A percentile compares a stretch with the other conserved stretches of the same genome.
Evolutionary conservation across 441 rosid genomes (phyloP).

Genomic region (Eruca vesicaria): DNA sequence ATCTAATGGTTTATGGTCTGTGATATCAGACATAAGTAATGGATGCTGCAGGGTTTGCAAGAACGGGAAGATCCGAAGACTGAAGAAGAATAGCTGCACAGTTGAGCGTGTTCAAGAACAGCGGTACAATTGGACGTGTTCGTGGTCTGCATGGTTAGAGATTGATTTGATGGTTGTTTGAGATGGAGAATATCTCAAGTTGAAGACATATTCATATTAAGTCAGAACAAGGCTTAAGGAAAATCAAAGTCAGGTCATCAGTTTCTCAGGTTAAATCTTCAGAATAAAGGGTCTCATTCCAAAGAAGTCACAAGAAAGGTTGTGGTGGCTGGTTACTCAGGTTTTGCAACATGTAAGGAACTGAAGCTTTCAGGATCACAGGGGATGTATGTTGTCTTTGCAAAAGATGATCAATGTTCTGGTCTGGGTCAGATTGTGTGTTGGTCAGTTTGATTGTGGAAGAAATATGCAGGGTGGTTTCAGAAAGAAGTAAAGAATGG

Average conservation of each 20-base stretch:
- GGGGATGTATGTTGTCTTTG: not conserved
- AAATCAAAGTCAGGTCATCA: not conserved
- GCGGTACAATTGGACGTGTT: not conserved
- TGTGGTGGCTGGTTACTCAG: not conserved
- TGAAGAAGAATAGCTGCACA: not conserved
- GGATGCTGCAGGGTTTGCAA: not conserved
- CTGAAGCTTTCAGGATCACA: no score
- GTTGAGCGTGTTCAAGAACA: not conserved
- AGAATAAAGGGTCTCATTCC: not conserved
- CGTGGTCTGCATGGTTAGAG: not conserved
- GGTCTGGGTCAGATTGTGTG: not conserved
- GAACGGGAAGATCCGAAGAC: not conserved
- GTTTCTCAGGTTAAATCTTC: not conserved
- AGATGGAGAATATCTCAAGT: not conserved
- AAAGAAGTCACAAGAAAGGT: not conserved
- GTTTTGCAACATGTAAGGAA: no score
- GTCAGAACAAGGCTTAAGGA: not conserved
- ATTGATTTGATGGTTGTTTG: not conserved
- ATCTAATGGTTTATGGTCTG: not conserved
- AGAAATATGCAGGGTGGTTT: not conserved
- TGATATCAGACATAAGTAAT: not conserved
- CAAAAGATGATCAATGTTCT: not conserved
- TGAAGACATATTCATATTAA: not conserved
- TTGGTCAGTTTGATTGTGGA: not conserved
- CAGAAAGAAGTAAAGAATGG: not conserved